Conservation (phyloP, 352 stramenopile species). For the Globisporangium cystogenes region DNA sequence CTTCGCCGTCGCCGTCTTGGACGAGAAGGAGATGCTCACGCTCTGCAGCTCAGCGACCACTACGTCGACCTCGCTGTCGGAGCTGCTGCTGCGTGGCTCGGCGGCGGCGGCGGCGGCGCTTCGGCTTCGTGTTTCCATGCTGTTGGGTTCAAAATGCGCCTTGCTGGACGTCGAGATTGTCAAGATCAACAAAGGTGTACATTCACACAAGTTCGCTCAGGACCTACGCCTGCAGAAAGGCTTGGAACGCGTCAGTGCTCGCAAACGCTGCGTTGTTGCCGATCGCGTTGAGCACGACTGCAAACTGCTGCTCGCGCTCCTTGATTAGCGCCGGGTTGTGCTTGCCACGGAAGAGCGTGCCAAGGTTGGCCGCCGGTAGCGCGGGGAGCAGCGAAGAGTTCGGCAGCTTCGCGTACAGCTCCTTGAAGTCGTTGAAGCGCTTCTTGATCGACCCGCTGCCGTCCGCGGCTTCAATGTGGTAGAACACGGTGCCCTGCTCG, state of each 20-base stretch:
- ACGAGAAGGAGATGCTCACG: conserved; percentile 1
- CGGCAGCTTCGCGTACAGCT: conserved; percentile 38
- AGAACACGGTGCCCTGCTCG: conserved; percentile 60
- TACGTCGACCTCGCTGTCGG: background rate
- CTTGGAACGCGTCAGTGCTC: conserved; percentile 45
- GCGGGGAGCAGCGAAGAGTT: conserved; percentile 32
- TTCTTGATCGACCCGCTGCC: conserved; percentile 43
- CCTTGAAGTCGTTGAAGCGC: conserved; percentile 83
- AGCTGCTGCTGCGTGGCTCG: too few relatives aligned
- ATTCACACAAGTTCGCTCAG: conserved; percentile 3
- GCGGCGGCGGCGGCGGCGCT: background rate
- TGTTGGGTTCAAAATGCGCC: background rate
- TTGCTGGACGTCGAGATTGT: too few relatives aligned
- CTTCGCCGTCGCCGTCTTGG: background rate
- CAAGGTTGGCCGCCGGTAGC: conserved; percentile 41
- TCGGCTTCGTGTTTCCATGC: background rate
- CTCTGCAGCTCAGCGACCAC: background rate
- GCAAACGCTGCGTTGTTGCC: conserved; percentile 36
- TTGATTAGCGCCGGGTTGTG: conserved; percentile 56
- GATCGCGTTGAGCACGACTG: conserved; percentile 64
- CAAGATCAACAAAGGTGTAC: background rate
- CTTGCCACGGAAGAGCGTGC: conserved; percentile 47
- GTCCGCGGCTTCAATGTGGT: conserved; percentile 45
- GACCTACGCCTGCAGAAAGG: conserved; percentile 28
- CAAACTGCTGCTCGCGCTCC: conserved; percentile 56